A percentile compares a stretch with the other conserved stretches of the same genome.
These are phyloP conservation scores for Nectriaceae sp. DNA, from an alignment of 2,329 filamentous ascomycete species.

Conservation along the genomic window DNA sequence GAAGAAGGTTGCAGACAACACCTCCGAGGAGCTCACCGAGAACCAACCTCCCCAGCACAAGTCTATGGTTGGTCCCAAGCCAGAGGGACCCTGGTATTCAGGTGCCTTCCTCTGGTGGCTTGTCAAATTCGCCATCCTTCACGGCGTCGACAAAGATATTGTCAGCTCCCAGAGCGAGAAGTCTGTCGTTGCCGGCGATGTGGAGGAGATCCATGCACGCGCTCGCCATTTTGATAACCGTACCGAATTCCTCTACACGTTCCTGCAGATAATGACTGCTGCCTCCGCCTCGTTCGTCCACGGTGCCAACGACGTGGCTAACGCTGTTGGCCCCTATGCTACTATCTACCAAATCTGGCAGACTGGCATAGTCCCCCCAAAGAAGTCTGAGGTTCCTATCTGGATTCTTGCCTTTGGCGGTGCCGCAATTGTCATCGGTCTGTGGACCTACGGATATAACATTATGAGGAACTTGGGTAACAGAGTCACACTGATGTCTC, in stretches of 20 bases:
- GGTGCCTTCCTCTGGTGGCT: slow-evolving; percentile 46
- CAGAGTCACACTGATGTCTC: slow-evolving; percentile 63
- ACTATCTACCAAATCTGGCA: slow-evolving; percentile 64
- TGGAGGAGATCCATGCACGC: slow-evolving; percentile 57
- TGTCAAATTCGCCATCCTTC: slow-evolving; percentile 47
- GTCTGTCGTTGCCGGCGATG: slow-evolving; percentile 51
- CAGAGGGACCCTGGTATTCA: slow-evolving; percentile 45
- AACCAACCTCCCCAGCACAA: slow-evolving; percentile 28
- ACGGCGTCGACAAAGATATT: slow-evolving; percentile 48
- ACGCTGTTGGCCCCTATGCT: slow-evolving; percentile 63
- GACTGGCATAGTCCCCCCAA: slow-evolving; percentile 43
- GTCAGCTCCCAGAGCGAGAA: slow-evolving; percentile 37
- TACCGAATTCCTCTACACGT: slow-evolving; percentile 62
- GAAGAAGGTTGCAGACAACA: slow-evolving; percentile 27
- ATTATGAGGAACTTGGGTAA: slow-evolving; percentile 66
- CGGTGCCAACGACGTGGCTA: no score
- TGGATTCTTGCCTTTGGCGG: slow-evolving; percentile 62
- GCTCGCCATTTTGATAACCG: slow-evolving; percentile 63
- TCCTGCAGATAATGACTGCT: slow-evolving; percentile 61
- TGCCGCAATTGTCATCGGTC: slow-evolving; percentile 53
- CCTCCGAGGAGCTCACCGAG: slow-evolving; percentile 62
- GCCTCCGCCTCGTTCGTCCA: slow-evolving; percentile 64
- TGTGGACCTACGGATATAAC: slow-evolving; percentile 64
- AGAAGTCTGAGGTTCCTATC: slow-evolving; percentile 52
- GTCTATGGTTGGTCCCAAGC: slow-evolving; percentile 41